Percentiles rank a stretch among this genome's conserved stretches.
Conservation (phyloP, 176 grass and related monocot species). For the Metroxylon sagu region DNA sequence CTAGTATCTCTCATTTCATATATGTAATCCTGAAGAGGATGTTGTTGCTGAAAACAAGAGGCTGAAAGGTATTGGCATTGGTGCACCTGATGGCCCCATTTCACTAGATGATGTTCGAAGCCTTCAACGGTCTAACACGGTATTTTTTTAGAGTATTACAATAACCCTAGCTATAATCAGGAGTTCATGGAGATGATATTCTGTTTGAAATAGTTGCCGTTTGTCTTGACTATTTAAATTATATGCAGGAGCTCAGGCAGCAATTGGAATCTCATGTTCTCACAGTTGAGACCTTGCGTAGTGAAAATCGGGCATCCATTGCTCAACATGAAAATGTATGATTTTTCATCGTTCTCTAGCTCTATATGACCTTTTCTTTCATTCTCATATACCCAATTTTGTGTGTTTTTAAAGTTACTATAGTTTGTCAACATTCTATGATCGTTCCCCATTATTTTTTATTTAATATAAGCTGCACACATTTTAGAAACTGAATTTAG, state of each 20-base stretch:
- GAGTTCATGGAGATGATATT: conserved; percentile 1
- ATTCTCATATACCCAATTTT: conserved; percentile 6
- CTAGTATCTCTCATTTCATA: neutral
- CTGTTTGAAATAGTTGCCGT: conserved; percentile 1
- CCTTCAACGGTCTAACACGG: conserved; percentile 83
- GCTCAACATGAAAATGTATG: conserved; percentile 78
- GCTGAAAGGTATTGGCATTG: conserved; percentile 92
- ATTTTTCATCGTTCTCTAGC: neutral
- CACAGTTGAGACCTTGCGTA: conserved; percentile 66
- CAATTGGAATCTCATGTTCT: conserved; percentile 75
- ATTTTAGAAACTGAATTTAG: too few species aligned
- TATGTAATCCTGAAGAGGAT: conserved; percentile 32
- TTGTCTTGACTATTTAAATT: conserved; percentile 18
- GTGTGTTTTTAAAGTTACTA: too few species aligned
- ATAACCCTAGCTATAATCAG: too few species aligned
- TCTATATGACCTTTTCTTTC: neutral
- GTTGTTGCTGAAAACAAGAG: conserved; percentile 62
- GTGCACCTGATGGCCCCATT: conserved; percentile 81
- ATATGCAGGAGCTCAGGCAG: conserved; percentile 85
- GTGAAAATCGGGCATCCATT: conserved; percentile 35
- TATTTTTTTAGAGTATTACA: conserved; percentile 25
- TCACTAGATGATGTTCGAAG: conserved; percentile 85
- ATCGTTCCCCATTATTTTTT: too few species aligned
- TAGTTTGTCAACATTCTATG: too few species aligned
- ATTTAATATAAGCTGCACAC: too few species aligned